Percentiles rank a stretch among this genome's conserved stretches.
Conservation (phyloP, 306 rosid genomes). For the Corylus heterophylla region DNA sequence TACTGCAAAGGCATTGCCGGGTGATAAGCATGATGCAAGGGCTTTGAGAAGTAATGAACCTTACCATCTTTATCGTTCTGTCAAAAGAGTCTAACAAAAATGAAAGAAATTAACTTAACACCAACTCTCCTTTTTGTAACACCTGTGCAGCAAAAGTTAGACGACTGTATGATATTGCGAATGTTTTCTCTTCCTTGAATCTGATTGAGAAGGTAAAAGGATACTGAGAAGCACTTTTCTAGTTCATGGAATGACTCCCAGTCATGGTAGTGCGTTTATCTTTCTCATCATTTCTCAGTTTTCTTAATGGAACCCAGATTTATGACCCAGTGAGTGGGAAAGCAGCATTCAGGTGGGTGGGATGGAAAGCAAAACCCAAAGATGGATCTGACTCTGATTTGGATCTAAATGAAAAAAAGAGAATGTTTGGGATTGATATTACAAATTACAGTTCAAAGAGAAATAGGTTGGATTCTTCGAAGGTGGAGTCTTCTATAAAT, state of each 20-base stretch:
- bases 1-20: constrained; percentile 51
- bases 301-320: constrained; percentile 33
- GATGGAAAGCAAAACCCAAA: constrained; percentile 30
- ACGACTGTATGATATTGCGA: constrained; percentile 60
- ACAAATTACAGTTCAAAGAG: constrained; percentile 49
- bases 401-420: constrained; percentile 30
- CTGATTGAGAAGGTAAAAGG: constrained; percentile 59
- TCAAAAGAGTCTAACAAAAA: not conserved
- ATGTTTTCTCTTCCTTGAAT: constrained; percentile 51
- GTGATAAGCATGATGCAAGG: constrained; percentile 43
- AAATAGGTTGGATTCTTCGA: not conserved
- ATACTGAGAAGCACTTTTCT: not conserved
- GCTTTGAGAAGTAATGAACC: constrained; percentile 46
- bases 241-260: constrained; percentile 7
- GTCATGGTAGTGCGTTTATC: not conserved
- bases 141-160: constrained; percentile 55
- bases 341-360: constrained; percentile 65
- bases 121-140: not conserved
- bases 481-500: constrained; percentile 12
- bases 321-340: constrained; percentile 46
- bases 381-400: constrained; percentile 23
- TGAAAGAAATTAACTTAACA: not conserved
- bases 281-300: not conserved
- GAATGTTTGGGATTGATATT: constrained; percentile 53
- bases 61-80: not conserved